phyloP scores from a whole-genome alignment of 2,329 filamentous ascomycete species.

The Xylaria sp. region DNA sequence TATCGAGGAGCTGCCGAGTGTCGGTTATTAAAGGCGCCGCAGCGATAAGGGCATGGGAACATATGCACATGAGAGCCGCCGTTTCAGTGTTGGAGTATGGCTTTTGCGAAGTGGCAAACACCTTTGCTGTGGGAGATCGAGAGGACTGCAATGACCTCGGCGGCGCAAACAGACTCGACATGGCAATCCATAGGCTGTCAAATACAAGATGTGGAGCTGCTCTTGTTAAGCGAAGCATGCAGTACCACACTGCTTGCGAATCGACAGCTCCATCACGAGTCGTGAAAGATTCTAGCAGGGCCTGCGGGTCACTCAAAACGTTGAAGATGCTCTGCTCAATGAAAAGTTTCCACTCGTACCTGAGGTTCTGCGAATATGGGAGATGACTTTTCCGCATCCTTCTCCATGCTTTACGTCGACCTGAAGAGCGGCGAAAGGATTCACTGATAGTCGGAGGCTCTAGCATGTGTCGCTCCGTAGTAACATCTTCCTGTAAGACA shows the following conservation, averaged over 20 bases:
- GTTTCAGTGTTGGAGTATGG: conserved; percentile 46
- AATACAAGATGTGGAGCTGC: conserved; percentile 54
- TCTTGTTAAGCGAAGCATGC: conserved; percentile 55
- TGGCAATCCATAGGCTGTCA: conserved; percentile 59
- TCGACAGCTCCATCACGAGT: conserved; percentile 49
- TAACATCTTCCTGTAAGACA: conserved; percentile 52
- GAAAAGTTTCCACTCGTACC: conserved; percentile 53
- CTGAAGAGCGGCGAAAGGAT: conserved; percentile 27
- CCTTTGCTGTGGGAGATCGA: conserved; percentile 35
- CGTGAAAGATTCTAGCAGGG: conserved; percentile 54
- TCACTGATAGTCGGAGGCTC: conserved; percentile 36
- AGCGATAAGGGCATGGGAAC: conserved; percentile 57
- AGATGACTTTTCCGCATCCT: conserved; percentile 30
- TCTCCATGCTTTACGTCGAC: conserved; percentile 31
- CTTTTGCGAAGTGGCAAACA: conserved; percentile 33
- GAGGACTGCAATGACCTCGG: conserved; percentile 42
- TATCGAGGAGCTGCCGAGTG: conserved; percentile 47
- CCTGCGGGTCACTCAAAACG: conserved; percentile 53
- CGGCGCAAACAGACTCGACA: conserved; percentile 53
- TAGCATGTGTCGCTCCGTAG: conserved; percentile 45
- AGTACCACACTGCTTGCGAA: conserved; percentile 59
- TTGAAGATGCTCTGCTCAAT: conserved; percentile 61
- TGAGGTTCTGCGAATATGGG: conserved; percentile 32
- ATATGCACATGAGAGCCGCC: conserved; percentile 52
- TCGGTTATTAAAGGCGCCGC: conserved; percentile 48